Percentiles rank a stretch among this genome's conserved stretches.
Conservation (phyloP, 768 basidiomycete species). For the Collybia nuda region DNA sequence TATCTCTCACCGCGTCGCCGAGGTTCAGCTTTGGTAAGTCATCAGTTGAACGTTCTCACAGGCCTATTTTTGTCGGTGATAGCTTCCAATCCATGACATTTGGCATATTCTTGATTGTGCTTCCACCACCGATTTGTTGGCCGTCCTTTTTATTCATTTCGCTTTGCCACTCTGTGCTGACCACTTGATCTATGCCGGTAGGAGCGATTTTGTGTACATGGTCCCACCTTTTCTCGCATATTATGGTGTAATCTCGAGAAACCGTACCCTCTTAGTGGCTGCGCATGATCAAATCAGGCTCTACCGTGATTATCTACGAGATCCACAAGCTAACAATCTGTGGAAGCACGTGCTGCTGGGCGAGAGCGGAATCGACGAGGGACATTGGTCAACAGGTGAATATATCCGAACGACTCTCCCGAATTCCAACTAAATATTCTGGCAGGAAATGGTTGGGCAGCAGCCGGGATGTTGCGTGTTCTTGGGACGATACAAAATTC, state of each 20-base stretch:
- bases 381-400: slow-evolving; percentile 81
- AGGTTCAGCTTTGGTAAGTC: slow-evolving; percentile 72
- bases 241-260: slow-evolving; percentile 63
- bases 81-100: neutral
- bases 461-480: slow-evolving; percentile 84
- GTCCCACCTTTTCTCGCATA: slow-evolving; percentile 86
- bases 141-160: neutral
- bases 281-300: slow-evolving; percentile 73
- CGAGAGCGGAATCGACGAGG: slow-evolving; percentile 47
- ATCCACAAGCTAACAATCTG: slow-evolving; percentile 47
- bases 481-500: slow-evolving; percentile 71
- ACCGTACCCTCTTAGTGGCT: slow-evolving; percentile 57
- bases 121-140: neutral
- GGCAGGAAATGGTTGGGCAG: slow-evolving; percentile 86
- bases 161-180: neutral
- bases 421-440: neutral
- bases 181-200: slow-evolving; percentile 19
- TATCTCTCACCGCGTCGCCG: slow-evolving; percentile 68
- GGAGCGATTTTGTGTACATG: slow-evolving; percentile 85
- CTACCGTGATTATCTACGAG: slow-evolving; percentile 66
- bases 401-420: neutral
- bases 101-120: too few species aligned
- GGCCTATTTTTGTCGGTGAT: neutral
- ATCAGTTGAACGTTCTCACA: neutral
- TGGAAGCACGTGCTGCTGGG: slow-evolving; percentile 81